Percentiles rank a stretch among this genome's conserved stretches.
Evolutionary conservation across 768 basidiomycete genomes (phyloP).

Genomic region (Filobasidium wieringae): DNA sequence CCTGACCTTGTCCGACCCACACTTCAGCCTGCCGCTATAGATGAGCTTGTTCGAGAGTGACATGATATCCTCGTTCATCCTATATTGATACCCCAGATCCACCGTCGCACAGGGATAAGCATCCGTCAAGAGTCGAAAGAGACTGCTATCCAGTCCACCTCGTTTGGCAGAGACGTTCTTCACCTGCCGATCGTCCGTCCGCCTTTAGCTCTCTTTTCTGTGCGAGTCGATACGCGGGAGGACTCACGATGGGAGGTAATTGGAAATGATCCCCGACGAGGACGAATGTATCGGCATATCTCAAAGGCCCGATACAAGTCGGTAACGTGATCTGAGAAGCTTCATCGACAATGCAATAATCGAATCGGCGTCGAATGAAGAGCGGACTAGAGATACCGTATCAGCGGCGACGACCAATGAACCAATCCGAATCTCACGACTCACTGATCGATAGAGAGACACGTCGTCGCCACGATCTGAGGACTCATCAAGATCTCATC

Average conservation of each 20-base stretch:
- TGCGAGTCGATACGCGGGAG: background rate
- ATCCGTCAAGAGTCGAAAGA: slow-evolving; percentile 79
- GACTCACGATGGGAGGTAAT: slow-evolving; percentile 73
- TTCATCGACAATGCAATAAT: slow-evolving; percentile 96
- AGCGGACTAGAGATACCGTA: slow-evolving; percentile 51
- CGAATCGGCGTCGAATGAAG: slow-evolving; percentile 73
- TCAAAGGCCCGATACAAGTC: slow-evolving; percentile 83
- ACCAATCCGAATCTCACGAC: slow-evolving; percentile 33
- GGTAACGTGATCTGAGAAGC: slow-evolving; percentile 96
- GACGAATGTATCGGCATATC: slow-evolving; percentile 79
- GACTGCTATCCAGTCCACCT: slow-evolving; percentile 75
- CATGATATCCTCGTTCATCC: slow-evolving; percentile 98
- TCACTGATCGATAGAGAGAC: slow-evolving; percentile 85
- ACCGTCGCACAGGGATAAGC: slow-evolving; percentile 75
- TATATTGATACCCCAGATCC: slow-evolving; percentile 76
- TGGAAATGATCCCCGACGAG: slow-evolving; percentile 97
- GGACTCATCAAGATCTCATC: slow-evolving; percentile 74
- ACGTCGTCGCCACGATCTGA: slow-evolving; percentile 91
- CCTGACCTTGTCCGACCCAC: slow-evolving; percentile 65
- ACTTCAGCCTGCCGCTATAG: slow-evolving; percentile 62
- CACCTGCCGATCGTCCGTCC: slow-evolving; percentile 60
- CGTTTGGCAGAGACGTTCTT: slow-evolving; percentile 64
- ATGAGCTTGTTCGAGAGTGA: slow-evolving; percentile 72
- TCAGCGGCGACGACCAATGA: background rate
- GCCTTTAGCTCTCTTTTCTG: too few relatives aligned